Percentiles rank a stretch among this genome's conserved stretches.
phyloP scores from a whole-genome alignment of 768 basidiomycete genomes.

The Russula emetica region DNA sequence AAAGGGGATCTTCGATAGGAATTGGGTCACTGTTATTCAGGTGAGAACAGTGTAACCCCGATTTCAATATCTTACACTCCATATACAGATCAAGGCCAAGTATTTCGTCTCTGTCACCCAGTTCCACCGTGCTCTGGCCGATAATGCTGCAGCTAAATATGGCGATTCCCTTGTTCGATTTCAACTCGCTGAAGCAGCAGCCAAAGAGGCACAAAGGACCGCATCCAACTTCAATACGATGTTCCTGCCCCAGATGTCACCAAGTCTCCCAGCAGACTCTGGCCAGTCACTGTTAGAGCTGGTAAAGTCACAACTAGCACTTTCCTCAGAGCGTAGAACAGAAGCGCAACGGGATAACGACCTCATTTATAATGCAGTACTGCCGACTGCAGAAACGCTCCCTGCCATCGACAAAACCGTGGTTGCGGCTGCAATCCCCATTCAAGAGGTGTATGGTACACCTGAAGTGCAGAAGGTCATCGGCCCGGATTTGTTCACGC shows the following conservation, averaged over 20 bases:
- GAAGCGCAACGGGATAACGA: constrained; percentile 90
- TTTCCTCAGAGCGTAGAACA: constrained; percentile 68
- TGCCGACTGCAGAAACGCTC: constrained; percentile 74
- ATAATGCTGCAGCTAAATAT: constrained; percentile 70
- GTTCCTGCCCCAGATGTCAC: constrained; percentile 67
- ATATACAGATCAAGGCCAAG: constrained; percentile 81
- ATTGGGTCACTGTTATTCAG: constrained; percentile 87
- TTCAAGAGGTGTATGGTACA: constrained; percentile 89
- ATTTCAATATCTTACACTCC: constrained; percentile 8
- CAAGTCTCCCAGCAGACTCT: constrained; percentile 84
- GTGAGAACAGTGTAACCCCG: constrained; percentile 38
- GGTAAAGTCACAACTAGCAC: constrained; percentile 73
- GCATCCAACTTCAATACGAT: constrained; percentile 64
- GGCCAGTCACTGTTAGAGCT: constrained; percentile 75
- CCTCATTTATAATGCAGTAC: constrained; percentile 91
- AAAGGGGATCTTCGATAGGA: constrained; percentile 91
- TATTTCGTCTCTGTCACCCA: constrained; percentile 83
- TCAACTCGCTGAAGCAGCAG: constrained; percentile 66
- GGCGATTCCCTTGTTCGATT: constrained; percentile 84
- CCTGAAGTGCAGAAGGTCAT: constrained; percentile 94
- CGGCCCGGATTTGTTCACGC: constrained; percentile 83
- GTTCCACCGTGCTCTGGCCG: constrained; percentile 79
- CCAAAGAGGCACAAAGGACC: constrained; percentile 76
- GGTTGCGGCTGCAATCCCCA: constrained; percentile 81
- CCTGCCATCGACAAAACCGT: constrained; percentile 76